Percentiles rank a stretch among this genome's conserved stretches.
phyloP scores from a whole-genome alignment of 2,329 filamentous ascomycete species.

The Torrubiellomyces zombiae region DNA sequence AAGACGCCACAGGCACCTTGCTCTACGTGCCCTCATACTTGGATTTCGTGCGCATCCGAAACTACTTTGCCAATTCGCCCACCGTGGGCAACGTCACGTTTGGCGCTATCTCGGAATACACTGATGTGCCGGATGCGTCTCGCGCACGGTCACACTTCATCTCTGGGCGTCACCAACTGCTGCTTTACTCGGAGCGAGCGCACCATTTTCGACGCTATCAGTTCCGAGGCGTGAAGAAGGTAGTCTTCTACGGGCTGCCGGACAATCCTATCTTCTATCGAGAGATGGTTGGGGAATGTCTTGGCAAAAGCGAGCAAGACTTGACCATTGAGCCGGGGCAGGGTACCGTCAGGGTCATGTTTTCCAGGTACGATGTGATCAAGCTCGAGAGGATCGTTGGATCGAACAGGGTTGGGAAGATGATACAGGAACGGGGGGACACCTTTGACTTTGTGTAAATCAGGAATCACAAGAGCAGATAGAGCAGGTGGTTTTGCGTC shows the following conservation, averaged over 20 bases:
- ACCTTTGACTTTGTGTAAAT: slow-evolving; percentile 83
- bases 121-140: slow-evolving; percentile 58
- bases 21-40: slow-evolving; percentile 88
- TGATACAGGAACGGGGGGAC: slow-evolving; percentile 72
- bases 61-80: slow-evolving; percentile 65
- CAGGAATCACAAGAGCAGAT: no score
- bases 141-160: slow-evolving; percentile 79
- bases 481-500: no score
- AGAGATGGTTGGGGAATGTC: slow-evolving; percentile 55
- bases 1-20: slow-evolving; percentile 51
- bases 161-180: slow-evolving; percentile 60
- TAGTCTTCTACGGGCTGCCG: slow-evolving; percentile 82
- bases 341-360: slow-evolving; percentile 47
- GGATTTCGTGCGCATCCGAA: slow-evolving; percentile 85
- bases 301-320: slow-evolving; percentile 42
- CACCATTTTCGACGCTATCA: slow-evolving; percentile 90
- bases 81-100: slow-evolving; percentile 38
- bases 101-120: slow-evolving; percentile 80
- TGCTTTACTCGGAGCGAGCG: slow-evolving; percentile 88
- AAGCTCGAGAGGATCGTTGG: slow-evolving; percentile 82
- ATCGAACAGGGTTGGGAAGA: slow-evolving; percentile 59
- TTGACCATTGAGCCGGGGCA: slow-evolving; percentile 37
- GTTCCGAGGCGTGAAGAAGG: slow-evolving; percentile 61
- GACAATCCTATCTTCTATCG: slow-evolving; percentile 74
- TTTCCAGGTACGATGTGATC: slow-evolving; percentile 79